Conservation (phyloP, 2,329 filamentous ascomycete species). For the Hysterium pulicare region DNA sequence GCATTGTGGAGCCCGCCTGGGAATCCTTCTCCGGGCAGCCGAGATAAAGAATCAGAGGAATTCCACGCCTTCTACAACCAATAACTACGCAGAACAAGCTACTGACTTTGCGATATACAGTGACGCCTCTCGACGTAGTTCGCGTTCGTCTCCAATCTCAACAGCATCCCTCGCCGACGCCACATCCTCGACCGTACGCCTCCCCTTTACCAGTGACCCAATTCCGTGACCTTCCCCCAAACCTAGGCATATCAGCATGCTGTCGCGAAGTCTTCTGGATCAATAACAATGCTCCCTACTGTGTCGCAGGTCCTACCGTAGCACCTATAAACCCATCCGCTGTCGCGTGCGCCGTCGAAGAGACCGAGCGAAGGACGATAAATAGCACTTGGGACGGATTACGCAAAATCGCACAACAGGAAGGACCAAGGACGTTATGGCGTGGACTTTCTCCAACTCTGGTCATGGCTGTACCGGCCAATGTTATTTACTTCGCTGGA, state of each 20-base stretch:
- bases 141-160: conserved; percentile 93
- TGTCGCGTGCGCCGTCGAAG: conserved; percentile 79
- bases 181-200: conserved; percentile 36
- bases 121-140: conserved; percentile 94
- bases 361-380: conserved; percentile 77
- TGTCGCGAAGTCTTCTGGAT: conserved; percentile 97
- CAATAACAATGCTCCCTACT: conserved; percentile 77
- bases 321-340: conserved; percentile 42
- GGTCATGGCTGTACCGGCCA: conserved; percentile 88
- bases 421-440: conserved; percentile 85
- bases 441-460: conserved; percentile 90
- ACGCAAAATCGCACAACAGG: conserved; percentile 90
- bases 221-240: conserved; percentile 70
- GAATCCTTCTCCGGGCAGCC: neutral
- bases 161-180: conserved; percentile 54
- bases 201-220: conserved; percentile 30
- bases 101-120: conserved; percentile 45
- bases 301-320: conserved; percentile 64
- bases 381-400: conserved; percentile 89
- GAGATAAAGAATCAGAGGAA: too few relatives aligned
- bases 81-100: neutral
- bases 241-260: conserved; percentile 88
- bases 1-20: neutral
- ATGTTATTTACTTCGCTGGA: conserved; percentile 98
- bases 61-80: too few relatives aligned